A percentile compares a stretch with the other conserved stretches of the same genome.
These are phyloP conservation scores for Diaporthe aspalathi DNA, from an alignment of 2,329 filamentous ascomycete genomes.

Conservation along the genomic window DNA sequence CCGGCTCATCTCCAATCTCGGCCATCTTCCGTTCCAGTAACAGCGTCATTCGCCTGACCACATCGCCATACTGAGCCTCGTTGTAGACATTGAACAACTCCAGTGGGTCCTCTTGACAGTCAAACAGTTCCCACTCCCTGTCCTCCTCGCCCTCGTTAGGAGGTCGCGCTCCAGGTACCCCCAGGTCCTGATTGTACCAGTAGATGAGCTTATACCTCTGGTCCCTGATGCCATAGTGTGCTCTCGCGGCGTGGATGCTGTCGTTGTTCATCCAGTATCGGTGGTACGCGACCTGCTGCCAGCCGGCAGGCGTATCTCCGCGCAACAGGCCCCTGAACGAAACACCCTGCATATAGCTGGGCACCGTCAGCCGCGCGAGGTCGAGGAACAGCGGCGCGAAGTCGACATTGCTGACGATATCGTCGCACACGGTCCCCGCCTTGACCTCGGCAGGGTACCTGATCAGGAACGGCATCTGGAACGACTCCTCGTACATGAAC, in stretches of 20 bases:
- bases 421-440: conserved; percentile 53
- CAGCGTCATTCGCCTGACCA: conserved; percentile 54
- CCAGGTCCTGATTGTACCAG: conserved; percentile 65
- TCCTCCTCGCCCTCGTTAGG: conserved; percentile 51
- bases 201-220: conserved; percentile 67
- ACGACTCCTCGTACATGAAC: conserved; percentile 68
- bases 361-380: conserved; percentile 53
- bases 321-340: conserved; percentile 55
- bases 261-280: conserved; percentile 69
- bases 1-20: conserved; percentile 61
- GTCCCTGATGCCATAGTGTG: conserved; percentile 64
- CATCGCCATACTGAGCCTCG: conserved; percentile 50
- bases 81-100: conserved; percentile 61
- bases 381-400: conserved; percentile 64
- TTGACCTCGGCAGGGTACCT: conserved; percentile 57
- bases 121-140: conserved; percentile 66
- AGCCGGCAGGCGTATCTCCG: conserved; percentile 53
- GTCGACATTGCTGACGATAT: conserved; percentile 66
- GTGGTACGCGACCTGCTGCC: conserved; percentile 65
- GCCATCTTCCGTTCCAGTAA: conserved; percentile 62
- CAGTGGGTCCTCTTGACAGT: conserved; percentile 61
- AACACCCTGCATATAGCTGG: conserved; percentile 64
- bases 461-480: conserved; percentile 67
- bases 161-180: conserved; percentile 55
- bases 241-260: conserved; percentile 59